Evolutionary conservation across 2,329 filamentous ascomycete genomes (phyloP).

Genomic region (Scytalidium sp.): DNA sequence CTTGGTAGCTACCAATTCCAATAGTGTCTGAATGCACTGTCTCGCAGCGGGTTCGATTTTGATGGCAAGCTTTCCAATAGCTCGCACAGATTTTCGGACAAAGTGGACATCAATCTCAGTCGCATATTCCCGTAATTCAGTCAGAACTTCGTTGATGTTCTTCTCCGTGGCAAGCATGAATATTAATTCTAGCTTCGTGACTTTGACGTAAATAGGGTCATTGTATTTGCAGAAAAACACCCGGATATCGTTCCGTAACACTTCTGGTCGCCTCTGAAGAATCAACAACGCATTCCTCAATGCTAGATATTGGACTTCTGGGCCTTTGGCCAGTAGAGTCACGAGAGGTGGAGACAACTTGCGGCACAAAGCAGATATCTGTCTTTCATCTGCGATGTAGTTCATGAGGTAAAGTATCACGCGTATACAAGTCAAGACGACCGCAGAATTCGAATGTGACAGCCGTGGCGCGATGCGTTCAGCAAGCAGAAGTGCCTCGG

Average conservation of each 20-base stretch:
- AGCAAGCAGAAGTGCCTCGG: conserved; percentile 83
- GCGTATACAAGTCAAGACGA: conserved; percentile 92
- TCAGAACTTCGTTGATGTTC: conserved; percentile 93
- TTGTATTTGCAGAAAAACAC: conserved; percentile 99
- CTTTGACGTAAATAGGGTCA: conserved; percentile 98
- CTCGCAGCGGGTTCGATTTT: conserved; percentile 95
- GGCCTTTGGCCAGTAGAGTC: conserved; percentile 90
- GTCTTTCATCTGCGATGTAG: conserved; percentile 90
- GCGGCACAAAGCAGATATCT: conserved; percentile 80
- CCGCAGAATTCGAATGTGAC: conserved; percentile 94
- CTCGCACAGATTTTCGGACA: conserved; percentile 93
- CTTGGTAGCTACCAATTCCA: conserved; percentile 96
- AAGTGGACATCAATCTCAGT: conserved; percentile 99
- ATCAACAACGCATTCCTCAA: conserved; percentile 92
- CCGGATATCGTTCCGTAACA: conserved; percentile 91
- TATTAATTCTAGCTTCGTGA: conserved; percentile 96
- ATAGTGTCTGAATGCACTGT: conserved; percentile 85
- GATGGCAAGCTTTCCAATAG: conserved; percentile 96
- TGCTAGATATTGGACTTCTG: conserved; percentile 97
- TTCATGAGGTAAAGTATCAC: conserved; percentile 98
- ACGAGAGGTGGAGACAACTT: conserved; percentile 95
- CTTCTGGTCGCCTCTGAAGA: conserved; percentile 86
- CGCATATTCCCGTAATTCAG: conserved; percentile 92
- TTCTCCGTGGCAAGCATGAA: conserved; percentile 97
- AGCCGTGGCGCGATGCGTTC: conserved; percentile 94